Percentiles rank a stretch among this genome's conserved stretches.
Conservation (phyloP, 1,284 basidiomycete species). For the Ganoderma sinense region DNA sequence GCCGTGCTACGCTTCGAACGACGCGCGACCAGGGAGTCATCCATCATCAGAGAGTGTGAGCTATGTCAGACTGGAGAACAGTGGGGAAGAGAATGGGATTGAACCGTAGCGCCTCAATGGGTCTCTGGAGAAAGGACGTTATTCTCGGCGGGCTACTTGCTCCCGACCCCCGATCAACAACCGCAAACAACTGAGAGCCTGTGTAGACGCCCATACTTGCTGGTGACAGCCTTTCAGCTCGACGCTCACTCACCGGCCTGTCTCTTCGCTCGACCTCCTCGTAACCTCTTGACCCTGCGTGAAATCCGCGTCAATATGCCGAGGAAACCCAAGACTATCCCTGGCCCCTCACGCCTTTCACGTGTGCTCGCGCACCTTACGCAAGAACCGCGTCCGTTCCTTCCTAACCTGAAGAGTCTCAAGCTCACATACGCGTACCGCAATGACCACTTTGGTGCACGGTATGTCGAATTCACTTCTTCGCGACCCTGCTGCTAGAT, state of each 20-base stretch:
- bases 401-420: slow-evolving; percentile 59
- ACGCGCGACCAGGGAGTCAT: slow-evolving; percentile 63
- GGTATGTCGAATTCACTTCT: slow-evolving; percentile 41
- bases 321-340: slow-evolving; percentile 51
- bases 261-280: background rate
- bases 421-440: slow-evolving; percentile 63
- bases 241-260: background rate
- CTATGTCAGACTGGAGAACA: background rate
- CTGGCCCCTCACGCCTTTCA: slow-evolving; percentile 63
- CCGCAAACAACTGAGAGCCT: slow-evolving; percentile 28
- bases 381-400: slow-evolving; percentile 59
- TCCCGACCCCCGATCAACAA: slow-evolving; percentile 21
- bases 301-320: slow-evolving; percentile 40
- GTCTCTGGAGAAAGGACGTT: background rate
- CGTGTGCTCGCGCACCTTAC: slow-evolving; percentile 60
- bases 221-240: slow-evolving; percentile 2
- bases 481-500: background rate
- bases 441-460: slow-evolving; percentile 80
- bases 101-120: background rate
- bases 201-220: background rate
- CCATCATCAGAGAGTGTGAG: slow-evolving; percentile 29
- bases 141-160: no score
- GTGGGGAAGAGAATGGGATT: background rate
- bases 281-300: background rate
- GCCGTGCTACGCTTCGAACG: slow-evolving; percentile 74